A percentile compares a stretch with the other conserved stretches of the same genome.
Evolutionary conservation across 75 land plant species (phyloP).

Genomic region (Sequoiadendron giganteum): DNA sequence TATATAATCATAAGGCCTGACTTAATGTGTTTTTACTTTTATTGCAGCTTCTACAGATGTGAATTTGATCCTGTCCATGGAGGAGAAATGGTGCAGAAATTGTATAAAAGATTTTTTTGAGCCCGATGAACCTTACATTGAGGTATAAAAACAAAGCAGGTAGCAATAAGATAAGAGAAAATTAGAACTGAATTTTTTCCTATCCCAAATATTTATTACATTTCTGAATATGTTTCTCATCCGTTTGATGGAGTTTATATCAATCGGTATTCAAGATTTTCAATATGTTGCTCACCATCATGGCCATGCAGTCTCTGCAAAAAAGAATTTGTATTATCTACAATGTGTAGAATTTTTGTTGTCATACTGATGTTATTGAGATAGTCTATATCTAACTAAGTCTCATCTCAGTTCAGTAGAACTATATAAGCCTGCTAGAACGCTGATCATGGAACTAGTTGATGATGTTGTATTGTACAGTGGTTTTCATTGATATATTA

Average conservation of each 20-base stretch:
- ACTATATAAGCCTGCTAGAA: too few relatives aligned
- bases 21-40: neutral
- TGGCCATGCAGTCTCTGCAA: neutral
- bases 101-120: conserved; percentile 35
- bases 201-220: neutral
- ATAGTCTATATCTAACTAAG: too few relatives aligned
- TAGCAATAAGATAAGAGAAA: neutral
- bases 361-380: neutral
- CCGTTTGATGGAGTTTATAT: neutral
- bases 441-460: too few relatives aligned
- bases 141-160: neutral
- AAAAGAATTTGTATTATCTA: neutral
- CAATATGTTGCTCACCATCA: neutral
- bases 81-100: conserved; percentile 66
- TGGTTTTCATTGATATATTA: too few relatives aligned
- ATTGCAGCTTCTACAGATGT: conserved; percentile 69
- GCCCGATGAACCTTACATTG: conserved; percentile 8
- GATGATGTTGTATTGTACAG: too few relatives aligned
- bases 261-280: neutral
- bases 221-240: neutral
- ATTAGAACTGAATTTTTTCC: neutral
- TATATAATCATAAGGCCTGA: neutral
- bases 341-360: neutral
- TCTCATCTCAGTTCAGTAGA: too few relatives aligned
- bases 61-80: conserved; percentile 63